phyloP scores from a whole-genome alignment of 345 rosid species.

The rapeseed (Brassica napus) region Da-Ae NC_063451.1:7002501-7003000 shows the following conservation, averaged over 20 bases:
- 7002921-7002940: too few relatives aligned
- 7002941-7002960: too few relatives aligned
- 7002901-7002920: not conserved
- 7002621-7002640: not conserved
- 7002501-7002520: not conserved
- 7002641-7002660: not conserved
- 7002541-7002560: too few relatives aligned
- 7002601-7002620: not conserved
- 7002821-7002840: not conserved
- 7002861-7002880: too few relatives aligned
- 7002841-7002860: not conserved
- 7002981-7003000: not conserved
- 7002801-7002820: not conserved
- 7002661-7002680: not conserved
- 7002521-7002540: too few relatives aligned
- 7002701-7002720: not conserved
- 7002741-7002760: not conserved
- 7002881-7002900: not conserved
- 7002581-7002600: not conserved
- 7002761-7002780: not conserved
- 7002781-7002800: not conserved
- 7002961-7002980: too few relatives aligned
- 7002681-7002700: not conserved
- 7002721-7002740: not conserved
- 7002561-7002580: too few relatives aligned